Base-by-base conservation (phyloP, 371 early-diverging fungal genomes). In the Mortierella sp. region DNA sequence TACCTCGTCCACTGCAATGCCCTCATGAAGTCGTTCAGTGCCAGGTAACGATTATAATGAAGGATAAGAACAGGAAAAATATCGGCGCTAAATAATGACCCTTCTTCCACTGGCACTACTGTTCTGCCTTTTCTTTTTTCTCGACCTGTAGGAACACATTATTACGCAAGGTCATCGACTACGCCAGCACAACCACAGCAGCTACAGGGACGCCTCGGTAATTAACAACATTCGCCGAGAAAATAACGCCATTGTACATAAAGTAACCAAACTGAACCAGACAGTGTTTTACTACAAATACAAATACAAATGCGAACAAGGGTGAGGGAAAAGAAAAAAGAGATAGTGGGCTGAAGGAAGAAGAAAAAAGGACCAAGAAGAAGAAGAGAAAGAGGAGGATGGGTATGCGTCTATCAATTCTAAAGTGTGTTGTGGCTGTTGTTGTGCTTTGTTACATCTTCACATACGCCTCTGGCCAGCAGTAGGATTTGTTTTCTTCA, bases 381-480 rank as follows among this genome's bases (percentile, higher is more conserved):
- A 3, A 28, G 14, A 55, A 1, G n/a, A 26, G 24, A 11, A 26
- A 0, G 55, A 21, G 9, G 31, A 9, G 8, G 21, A 21, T 6
- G 67, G 67, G 67, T 67, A 67, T 67, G 67, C 37, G 40, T 64
- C 40, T 67, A 67, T 67, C 67, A 37, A 40, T 67, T 13, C 3
- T 11, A 40, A 4, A 6, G 6, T 40, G 43, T 37, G 40, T 10
- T 40, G 9, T 67, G 16, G 13, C 5, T 19, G 10, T 1, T 55
- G 26, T n/a, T 64, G 14, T 19, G 34, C 37, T 34, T 64, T 90
- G 89, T 75, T 90, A 88, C 96, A 96, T 96, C 77, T 92, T 90
- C n/a, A 94, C 87, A 86, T 96, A 96, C 40, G 78, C 89, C 75
- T 90, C 90, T 43, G 96, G 96, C 69, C 87, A 83, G 88, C 96